Percentiles rank a stretch among this genome's conserved stretches.
Conservation (phyloP, 352 stramenopile species). For the Pythium chondricola region DNA sequence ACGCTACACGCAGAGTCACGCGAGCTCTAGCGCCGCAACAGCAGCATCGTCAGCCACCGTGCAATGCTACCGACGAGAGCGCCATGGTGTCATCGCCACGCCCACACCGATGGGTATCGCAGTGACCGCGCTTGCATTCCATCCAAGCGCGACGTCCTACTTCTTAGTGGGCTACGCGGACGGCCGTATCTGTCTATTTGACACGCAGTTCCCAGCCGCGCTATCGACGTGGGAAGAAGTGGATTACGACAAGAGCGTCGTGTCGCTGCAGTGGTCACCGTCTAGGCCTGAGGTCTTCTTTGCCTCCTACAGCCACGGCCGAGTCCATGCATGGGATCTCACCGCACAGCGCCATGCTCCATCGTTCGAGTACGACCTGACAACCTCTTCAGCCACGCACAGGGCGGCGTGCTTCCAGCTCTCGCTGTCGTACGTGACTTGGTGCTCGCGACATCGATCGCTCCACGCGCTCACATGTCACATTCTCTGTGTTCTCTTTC, state of each 20-base stretch:
- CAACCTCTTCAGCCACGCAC: no score
- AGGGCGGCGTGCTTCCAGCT: no score
- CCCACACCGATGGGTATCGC: slow-evolving; percentile 14
- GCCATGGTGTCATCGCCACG: not conserved
- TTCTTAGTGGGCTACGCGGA: slow-evolving; percentile 67
- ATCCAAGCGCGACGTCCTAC: slow-evolving; percentile 38
- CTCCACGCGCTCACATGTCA: not conserved
- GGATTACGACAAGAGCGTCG: slow-evolving; percentile 31
- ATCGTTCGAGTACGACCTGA: slow-evolving; percentile 28
- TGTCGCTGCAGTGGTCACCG: slow-evolving; percentile 41
- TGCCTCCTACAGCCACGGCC: slow-evolving; percentile 39
- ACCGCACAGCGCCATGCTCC: slow-evolving; percentile 30
- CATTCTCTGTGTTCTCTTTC: slow-evolving; percentile 1
- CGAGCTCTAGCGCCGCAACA: no score
- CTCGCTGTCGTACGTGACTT: slow-evolving; percentile 20
- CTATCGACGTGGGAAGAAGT: slow-evolving; percentile 52
- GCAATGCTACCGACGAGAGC: slow-evolving; percentile 7
- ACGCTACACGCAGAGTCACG: slow-evolving; percentile 29
- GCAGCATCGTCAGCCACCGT: slow-evolving; percentile 3
- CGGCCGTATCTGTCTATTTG: slow-evolving; percentile 46
- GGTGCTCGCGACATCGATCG: not conserved
- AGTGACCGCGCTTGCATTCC: slow-evolving; percentile 39
- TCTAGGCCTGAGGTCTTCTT: slow-evolving; percentile 50
- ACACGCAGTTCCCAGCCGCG: slow-evolving; percentile 24
- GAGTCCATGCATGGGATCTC: slow-evolving; percentile 49